Conservation (phyloP, 208 protist genomes). For the Trypanosoma lewisi region DNA sequence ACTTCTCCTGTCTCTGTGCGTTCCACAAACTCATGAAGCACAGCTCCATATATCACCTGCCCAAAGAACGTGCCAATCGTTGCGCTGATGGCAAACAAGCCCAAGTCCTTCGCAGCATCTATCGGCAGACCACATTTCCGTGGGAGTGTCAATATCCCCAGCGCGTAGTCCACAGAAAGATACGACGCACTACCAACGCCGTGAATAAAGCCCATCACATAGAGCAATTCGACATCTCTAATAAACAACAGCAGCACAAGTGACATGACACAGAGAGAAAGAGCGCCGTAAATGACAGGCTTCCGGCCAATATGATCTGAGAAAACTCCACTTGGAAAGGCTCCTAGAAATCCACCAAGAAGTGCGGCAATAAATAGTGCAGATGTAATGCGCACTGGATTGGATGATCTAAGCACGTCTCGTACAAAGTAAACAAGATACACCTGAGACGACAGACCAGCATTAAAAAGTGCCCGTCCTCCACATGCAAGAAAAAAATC, state of each 20-base stretch:
- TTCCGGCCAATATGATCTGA: conserved; percentile 35
- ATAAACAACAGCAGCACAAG: conserved; percentile 25
- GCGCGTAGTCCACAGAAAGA: conserved; percentile 34
- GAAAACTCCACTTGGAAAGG: conserved; percentile 28
- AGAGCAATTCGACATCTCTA: conserved; percentile 13
- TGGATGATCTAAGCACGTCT: conserved; percentile 19
- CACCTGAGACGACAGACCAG: conserved; percentile 27
- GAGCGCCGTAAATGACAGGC: conserved; percentile 25
- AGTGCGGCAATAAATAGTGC: conserved; percentile 26
- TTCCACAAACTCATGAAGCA: conserved; percentile 21
- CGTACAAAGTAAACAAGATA: conserved; percentile 35
- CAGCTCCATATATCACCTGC: conserved; percentile 26
- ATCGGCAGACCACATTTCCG: conserved; percentile 20
- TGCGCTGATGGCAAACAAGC: conserved; percentile 31
- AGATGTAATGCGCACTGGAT: conserved; percentile 21
- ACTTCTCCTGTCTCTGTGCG: background rate
- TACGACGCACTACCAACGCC: conserved; percentile 35
- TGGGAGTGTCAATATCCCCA: conserved; percentile 30
- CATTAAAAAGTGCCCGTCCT: conserved; percentile 28
- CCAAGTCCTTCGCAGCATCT: conserved; percentile 39
- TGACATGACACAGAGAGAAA: conserved; percentile 18
- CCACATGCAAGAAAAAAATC: conserved; percentile 34
- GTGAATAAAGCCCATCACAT: conserved; percentile 25
- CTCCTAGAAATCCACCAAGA: conserved; percentile 21
- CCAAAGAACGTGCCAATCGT: conserved; percentile 29